Base-by-base conservation (phyloP, 2,329 filamentous ascomycete genomes). In the Verruconis gallopava region DNA sequence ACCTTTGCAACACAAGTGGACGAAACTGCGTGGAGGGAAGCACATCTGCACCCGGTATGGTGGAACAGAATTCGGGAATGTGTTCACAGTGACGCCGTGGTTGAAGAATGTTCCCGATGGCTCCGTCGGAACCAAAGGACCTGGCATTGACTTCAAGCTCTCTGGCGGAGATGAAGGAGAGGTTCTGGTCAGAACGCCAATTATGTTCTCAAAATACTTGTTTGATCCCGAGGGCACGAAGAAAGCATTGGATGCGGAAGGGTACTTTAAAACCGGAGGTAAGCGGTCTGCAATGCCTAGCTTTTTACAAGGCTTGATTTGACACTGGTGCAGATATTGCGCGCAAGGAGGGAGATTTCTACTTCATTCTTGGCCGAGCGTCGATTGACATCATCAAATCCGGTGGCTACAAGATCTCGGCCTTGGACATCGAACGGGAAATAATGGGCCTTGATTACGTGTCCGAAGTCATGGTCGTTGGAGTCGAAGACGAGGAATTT, bases 301-400 rank as follows among this genome's bases (percentile, higher is more conserved):
- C 25, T 9, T 30, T 6, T n/a, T 14, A 6, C 14, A 36, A 36
- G 9, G 17, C 34, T n/a, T n/a, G n/a, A n/a, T n/a, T n/a, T n/a
- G 12, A 36, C 12, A 18, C 9, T 14, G 11, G 9, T 15, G 34
- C 25, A 30, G 25, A 30, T 30, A 30, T 59, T 36, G 53, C 53
- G 12, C 50, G 62, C 13, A 51, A 51, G 45, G 58, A 65, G 42
- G 60, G 57, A 45, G 64, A 46, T 51, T 69, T 54, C 46, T 73
- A 71, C 49, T 73, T 59, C 28, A 73, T 74, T 42, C 58, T 71
- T 40, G 71, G 70, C 5, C 62, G 69, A 9, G 68, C 65, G 5
- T 68, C 64, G 15, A 60, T 71, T 5, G 69, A 72, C 47, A 60
- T 73, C 21, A 71, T 75, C 51, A 73, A 74, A 47, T 67, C 65